phyloP scores from a whole-genome alignment of 352 stramenopile genomes.

The Pythium phragmiticola region DNA sequence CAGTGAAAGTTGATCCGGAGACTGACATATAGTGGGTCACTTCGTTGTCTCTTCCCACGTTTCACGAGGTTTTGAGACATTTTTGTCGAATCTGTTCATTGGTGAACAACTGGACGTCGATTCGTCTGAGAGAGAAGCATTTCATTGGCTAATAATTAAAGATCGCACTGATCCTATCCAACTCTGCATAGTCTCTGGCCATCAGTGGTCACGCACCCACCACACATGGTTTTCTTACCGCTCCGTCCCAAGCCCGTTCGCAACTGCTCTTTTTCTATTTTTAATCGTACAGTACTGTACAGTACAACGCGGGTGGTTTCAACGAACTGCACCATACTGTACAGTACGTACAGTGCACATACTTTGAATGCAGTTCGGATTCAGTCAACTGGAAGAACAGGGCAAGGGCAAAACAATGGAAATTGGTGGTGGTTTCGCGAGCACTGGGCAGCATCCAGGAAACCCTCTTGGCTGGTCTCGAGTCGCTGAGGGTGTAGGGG shows the following conservation, averaged over 20 bases:
- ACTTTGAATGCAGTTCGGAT: not conserved
- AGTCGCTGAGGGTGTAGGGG: no score
- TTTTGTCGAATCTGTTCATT: constrained; percentile 1
- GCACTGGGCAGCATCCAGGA: no score
- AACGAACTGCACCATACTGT: no score
- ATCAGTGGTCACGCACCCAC: constrained; percentile 1
- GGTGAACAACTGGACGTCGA: not conserved
- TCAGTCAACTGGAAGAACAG: constrained; percentile 7
- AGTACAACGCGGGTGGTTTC: no score
- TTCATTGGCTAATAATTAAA: not conserved
- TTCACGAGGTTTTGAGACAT: not conserved
- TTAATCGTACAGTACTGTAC: no score
- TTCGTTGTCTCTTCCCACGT: constrained; percentile 4
- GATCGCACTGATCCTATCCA: not conserved
- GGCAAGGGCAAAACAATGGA: not conserved
- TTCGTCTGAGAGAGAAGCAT: not conserved
- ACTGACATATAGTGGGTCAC: not conserved
- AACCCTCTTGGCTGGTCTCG: no score
- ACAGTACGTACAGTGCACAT: no score
- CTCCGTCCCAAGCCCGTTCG: not conserved
- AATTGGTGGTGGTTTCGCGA: no score
- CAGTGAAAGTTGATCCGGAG: no score
- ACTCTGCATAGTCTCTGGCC: not conserved
- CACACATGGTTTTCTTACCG: not conserved
- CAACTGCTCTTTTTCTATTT: not conserved